Conservation (phyloP, 805 yeast genomes). For the Kluyveromyces aestuarii region DNA sequence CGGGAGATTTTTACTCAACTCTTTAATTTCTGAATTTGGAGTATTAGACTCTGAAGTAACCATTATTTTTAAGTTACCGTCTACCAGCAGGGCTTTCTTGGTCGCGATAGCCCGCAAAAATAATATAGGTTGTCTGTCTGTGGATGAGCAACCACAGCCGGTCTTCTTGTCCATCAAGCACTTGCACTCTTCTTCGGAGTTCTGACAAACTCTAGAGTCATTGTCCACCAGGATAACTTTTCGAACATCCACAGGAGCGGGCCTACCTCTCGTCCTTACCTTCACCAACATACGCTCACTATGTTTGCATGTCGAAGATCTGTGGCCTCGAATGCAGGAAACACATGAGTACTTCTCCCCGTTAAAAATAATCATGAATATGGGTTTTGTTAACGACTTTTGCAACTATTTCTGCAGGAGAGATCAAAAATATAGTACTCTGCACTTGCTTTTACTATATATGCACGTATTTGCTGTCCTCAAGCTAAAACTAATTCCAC, state of each 20-base stretch:
- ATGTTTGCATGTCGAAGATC: constrained; percentile 83
- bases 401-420: not conserved
- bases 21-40: not conserved
- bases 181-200: constrained; percentile 3
- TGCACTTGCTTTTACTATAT: not conserved
- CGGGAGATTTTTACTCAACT: not conserved
- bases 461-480: not conserved
- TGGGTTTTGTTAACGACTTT: constrained; percentile 5
- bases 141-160: constrained; percentile 9
- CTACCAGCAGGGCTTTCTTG: constrained; percentile 20
- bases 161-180: constrained; percentile 3
- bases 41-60: constrained; percentile 6
- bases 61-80: constrained; percentile 23
- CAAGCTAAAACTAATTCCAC: no score
- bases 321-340: constrained; percentile 86
- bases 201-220: constrained; percentile 15
- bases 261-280: constrained; percentile 87
- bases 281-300: constrained; percentile 70
- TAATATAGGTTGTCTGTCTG: constrained; percentile 24
- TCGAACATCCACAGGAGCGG: constrained; percentile 41
- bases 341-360: constrained; percentile 77
- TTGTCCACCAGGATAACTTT: constrained; percentile 26
- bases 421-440: not conserved
- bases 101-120: constrained; percentile 20
- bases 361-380: constrained; percentile 63